These are phyloP conservation scores for Arthrobotrys conoides DNA, from an alignment of 2,329 filamentous ascomycete genomes.

Conservation along the genomic window DNA sequence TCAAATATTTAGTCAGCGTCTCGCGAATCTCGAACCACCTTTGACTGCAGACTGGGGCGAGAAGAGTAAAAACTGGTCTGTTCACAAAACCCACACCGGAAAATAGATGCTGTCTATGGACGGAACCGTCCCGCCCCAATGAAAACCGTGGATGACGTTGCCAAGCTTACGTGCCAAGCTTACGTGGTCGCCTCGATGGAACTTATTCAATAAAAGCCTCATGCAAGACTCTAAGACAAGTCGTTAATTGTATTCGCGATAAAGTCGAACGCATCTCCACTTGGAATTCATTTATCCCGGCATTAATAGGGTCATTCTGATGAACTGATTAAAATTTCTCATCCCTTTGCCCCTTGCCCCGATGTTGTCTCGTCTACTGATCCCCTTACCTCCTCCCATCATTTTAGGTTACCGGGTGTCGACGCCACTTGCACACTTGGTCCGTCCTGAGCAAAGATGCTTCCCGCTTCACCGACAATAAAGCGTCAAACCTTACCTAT, in stretches of 20 bases:
- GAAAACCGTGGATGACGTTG: slow-evolving; percentile 32
- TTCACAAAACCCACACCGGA: slow-evolving; percentile 25
- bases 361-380: not conserved
- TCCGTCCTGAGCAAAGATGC: not conserved
- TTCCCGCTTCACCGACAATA: slow-evolving; percentile 4
- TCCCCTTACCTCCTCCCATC: slow-evolving; percentile 9
- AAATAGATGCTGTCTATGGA: slow-evolving; percentile 25
- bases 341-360: slow-evolving; percentile 1
- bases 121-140: slow-evolving; percentile 41
- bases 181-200: slow-evolving; percentile 21
- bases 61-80: slow-evolving; percentile 8
- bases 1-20: slow-evolving; percentile 13
- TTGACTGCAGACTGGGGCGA: not conserved
- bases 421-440: slow-evolving; percentile 8
- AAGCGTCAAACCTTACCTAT: slow-evolving; percentile 14
- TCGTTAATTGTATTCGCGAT: not conserved
- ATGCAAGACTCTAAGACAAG: slow-evolving; percentile 28
- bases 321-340: not conserved
- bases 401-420: slow-evolving; percentile 11
- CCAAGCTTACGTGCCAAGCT: slow-evolving; percentile 57
- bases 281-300: not conserved
- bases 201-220: slow-evolving; percentile 28
- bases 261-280: not conserved
- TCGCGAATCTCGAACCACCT: slow-evolving; percentile 39
- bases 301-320: not conserved